Evolutionary conservation across 2,329 filamentous ascomycete species (phyloP), one percentile per base, ranked within the genome.

Genomic region (Daldinia eschscholtzii): DNA sequence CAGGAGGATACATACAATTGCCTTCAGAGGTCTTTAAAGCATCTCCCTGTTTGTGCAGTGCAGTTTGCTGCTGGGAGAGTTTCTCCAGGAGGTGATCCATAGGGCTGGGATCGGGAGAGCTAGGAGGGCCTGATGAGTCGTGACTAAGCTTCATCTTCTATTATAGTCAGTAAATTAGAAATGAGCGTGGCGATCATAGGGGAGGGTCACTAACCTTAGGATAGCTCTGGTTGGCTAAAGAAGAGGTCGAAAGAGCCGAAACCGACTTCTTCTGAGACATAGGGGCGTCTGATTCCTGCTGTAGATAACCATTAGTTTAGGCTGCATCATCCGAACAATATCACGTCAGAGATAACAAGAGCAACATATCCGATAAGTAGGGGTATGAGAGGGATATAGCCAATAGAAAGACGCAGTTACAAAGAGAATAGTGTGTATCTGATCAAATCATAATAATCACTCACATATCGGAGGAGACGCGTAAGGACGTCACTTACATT

Each of bases 51-150:
- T 88, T 85, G 57, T 83, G 83, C 57, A 91, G 80, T n/a, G 84
- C 78, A 48, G 83, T 82, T 75, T 91, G 88, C 75, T 93, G 91
- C 78, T 94, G 90, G n/a, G 88, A 88, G 55, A 95, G 85, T 77
- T 90, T 92, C 63, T 91, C 88, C 71, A 94, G 83, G 58, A 94
- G 87, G 67, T 90, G 90, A 74, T 96, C 92, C 84, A 94, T 89
- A 7, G 86, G 84, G 62, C 84, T 86, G 33, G 80, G 71, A 44
- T 86, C 84, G 53, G 76, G 70, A 10, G 78, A 69, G 5, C 75
- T 76, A 9, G 78, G 73, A 61, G 65, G 64, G 35, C 75, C 70
- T 13, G 72, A 68, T 3, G 75, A 50, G 37, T 86, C 84, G 72
- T 85, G 83, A 68, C 76, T 83, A 57, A 81, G 78, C 81, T 87